Conservation (phyloP, 2,329 filamentous ascomycete species). For the Phoma sp. region DNA sequence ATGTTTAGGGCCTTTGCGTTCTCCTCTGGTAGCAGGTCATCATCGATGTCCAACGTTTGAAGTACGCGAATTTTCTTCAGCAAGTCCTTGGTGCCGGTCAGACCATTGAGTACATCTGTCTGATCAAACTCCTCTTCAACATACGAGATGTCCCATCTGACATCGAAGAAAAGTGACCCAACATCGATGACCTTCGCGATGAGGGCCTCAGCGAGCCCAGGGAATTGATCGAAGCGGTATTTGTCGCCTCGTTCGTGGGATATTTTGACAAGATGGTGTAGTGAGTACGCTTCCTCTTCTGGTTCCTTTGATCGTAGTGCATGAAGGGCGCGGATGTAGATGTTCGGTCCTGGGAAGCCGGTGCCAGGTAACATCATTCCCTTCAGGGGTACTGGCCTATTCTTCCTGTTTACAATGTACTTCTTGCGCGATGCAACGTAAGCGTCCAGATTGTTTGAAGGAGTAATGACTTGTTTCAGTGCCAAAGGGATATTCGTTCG, state of each 20-base stretch:
- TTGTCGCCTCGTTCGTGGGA: conserved; percentile 94
- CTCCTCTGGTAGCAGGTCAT: conserved; percentile 73
- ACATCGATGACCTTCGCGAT: conserved; percentile 84
- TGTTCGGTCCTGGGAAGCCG: conserved; percentile 80
- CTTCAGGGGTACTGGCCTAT: conserved; percentile 49
- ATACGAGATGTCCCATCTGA: conserved; percentile 80
- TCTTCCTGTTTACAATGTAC: conserved; percentile 55
- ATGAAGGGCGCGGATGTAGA: conserved; percentile 87
- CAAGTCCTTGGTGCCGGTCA: conserved; percentile 73
- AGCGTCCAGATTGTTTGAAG: conserved; percentile 73
- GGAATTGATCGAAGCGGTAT: conserved; percentile 92
- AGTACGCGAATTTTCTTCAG: conserved; percentile 75
- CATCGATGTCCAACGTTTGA: conserved; percentile 64
- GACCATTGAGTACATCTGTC: conserved; percentile 67
- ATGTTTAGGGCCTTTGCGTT: conserved; percentile 76
- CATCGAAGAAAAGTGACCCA: conserved; percentile 78
- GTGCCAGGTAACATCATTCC: conserved; percentile 69
- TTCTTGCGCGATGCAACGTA: conserved; percentile 68
- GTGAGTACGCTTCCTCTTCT: conserved; percentile 87
- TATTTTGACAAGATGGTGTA: conserved; percentile 94
- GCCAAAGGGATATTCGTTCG: conserved; percentile 67
- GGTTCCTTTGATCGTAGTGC: conserved; percentile 80
- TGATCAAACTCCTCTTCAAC: conserved; percentile 60
- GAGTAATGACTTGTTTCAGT: conserved; percentile 77
- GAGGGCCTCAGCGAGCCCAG: conserved; percentile 84